Evolutionary conservation across 768 basidiomycete genomes (phyloP).

Genomic region (Lentinula sp.): DNA sequence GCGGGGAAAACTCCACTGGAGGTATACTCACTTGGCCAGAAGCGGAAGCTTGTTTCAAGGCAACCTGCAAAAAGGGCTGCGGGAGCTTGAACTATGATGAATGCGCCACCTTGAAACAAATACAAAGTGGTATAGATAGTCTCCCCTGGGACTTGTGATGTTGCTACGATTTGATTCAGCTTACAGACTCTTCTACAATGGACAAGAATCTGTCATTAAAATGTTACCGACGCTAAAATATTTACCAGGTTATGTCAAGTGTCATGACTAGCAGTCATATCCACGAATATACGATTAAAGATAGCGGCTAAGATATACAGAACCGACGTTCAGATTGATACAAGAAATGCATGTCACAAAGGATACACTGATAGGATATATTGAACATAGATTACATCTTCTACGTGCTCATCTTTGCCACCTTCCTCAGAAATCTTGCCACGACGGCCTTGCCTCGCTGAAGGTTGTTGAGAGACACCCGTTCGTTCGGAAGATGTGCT

Average conservation of each 20-base stretch:
- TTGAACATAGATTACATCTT: too few species aligned
- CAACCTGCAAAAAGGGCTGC: slow-evolving; percentile 47
- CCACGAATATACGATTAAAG: too few species aligned
- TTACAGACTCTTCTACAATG: too few species aligned
- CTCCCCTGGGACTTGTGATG: slow-evolving; percentile 36
- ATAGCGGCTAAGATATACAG: too few species aligned
- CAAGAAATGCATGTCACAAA: not conserved
- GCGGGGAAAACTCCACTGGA: slow-evolving; percentile 21
- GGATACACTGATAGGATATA: too few species aligned
- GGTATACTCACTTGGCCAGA: slow-evolving; percentile 53
- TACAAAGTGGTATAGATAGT: slow-evolving; percentile 48
- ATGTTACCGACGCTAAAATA: too few species aligned
- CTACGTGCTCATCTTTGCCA: slow-evolving; percentile 21
- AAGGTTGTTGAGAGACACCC: slow-evolving; percentile 81
- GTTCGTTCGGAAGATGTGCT: slow-evolving; percentile 91
- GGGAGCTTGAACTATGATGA: slow-evolving; percentile 55
- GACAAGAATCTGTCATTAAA: too few species aligned
- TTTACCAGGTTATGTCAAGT: too few species aligned
- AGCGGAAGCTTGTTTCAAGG: slow-evolving; percentile 57
- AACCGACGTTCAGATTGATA: not conserved
- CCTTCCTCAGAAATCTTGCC: slow-evolving; percentile 63
- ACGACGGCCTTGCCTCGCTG: slow-evolving; percentile 71
- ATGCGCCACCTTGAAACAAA: slow-evolving; percentile 48
- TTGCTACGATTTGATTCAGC: not conserved
- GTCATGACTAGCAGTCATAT: too few species aligned